phyloP scores from a whole-genome alignment of 1,284 basidiomycete species.

The Leccinum ponderosum region DNA sequence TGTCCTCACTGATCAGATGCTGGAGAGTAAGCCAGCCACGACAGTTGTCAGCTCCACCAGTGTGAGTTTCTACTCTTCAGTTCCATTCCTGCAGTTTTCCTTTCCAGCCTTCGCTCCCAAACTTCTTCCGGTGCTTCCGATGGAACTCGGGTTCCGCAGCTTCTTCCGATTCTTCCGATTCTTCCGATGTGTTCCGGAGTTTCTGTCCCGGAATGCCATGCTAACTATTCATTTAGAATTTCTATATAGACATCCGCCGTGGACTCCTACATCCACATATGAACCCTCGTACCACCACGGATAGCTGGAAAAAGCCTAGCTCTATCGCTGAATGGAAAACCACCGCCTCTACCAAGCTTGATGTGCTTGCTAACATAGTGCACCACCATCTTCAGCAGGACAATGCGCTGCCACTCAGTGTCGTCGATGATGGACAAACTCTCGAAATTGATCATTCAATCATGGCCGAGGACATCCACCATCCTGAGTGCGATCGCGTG shows the following conservation, averaged over 20 bases:
- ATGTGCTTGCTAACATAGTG: background rate
- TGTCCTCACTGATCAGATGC: background rate
- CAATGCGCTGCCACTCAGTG: background rate
- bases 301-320: background rate
- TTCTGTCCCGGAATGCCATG: background rate
- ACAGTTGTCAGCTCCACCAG: background rate
- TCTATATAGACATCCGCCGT: background rate
- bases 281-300: background rate
- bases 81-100: no score
- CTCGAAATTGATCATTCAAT: background rate
- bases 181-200: background rate
- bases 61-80: no score
- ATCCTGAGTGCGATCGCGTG: conserved; percentile 1
- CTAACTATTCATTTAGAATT: background rate
- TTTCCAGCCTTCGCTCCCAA: no score
- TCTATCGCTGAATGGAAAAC: background rate
- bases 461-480: no score
- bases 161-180: no score
- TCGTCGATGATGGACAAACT: background rate
- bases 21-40: background rate
- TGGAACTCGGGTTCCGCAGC: no score
- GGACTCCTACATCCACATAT: background rate
- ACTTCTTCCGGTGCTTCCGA: no score
- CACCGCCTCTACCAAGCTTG: background rate
- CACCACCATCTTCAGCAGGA: background rate